Evolutionary conservation across 257 asterid species (phyloP), one percentile per base, ranked within the genome.

Genomic region (Solanum gracilifrons): DNA sequence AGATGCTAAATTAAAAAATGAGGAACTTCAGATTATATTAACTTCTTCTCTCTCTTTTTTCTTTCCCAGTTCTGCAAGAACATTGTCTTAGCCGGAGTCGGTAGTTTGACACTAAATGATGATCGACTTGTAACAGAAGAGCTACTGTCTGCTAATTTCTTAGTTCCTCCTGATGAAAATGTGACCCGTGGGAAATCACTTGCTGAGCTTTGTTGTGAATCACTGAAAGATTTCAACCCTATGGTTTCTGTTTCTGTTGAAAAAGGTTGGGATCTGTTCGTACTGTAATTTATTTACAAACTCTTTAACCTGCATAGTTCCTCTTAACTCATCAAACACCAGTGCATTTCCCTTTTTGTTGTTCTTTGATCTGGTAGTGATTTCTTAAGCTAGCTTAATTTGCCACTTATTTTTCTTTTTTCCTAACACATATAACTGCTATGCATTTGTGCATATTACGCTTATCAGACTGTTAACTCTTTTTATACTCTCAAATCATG

Each of bases 1-100:
- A 41, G 62, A 77, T 41, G n/a, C 25, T 77, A 13, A 77, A 15
- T 37, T 79, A 5, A 41, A 79, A 41, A 79, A 7, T 43, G 37
- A 41, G 64, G 25, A 79, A 7, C 64, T 79, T 79, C 37, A 27
- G 58, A 79, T 79, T 79, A 27, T 43, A 25, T 8, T 41, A 79
- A 41, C 64, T 25, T 41, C 36, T 25, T 79, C 6, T 79, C 16
- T 79, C 64, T 43, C 25, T 16, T 15, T 43, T 79, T 43, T 7
- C 72, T 84, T 64, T 60, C 88, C 91, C 93, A 97, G 99, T 97
- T 97, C 75, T 97, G 99, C 95, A 97, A 95, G 95, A 97, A 95
- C 80, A 93, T 97, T 88, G 95, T 95, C 90, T 93, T 97, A 86
- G 99, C 99, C 2, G 99, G 99, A 76, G 99, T 97, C 5, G 99